Base-by-base conservation (phyloP, 495 filamentous ascomycete genomes). In the Xylaria curta region DNA sequence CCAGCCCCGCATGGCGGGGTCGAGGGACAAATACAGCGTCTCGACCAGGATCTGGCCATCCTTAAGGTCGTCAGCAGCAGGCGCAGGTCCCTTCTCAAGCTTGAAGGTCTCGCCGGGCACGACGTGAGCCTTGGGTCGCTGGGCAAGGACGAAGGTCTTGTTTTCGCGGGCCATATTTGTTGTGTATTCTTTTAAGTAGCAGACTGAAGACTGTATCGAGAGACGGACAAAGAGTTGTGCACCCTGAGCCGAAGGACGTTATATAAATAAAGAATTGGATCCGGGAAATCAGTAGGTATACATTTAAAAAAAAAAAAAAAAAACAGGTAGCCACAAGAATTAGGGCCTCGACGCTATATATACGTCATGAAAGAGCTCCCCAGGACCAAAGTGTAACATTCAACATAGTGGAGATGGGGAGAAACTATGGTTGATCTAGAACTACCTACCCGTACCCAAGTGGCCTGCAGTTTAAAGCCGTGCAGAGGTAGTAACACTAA, bases 1-100 rank as follows among this genome's bases (percentile, higher is more conserved):
- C 93, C 92, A 94, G 72, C 89, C 88, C 70, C 93, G 86, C 89
- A 94, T 93, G n/a, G 92, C 91, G 0, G 92, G 92, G 81, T 95
- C 92, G 73, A 93, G 88, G n/a, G 90, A 92, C 73, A 94, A 82
- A 80, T 92, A 93, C 60, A 91, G 84, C 1, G 81, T 81, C 73
- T 92, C 88, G 31, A 93, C 82, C 36, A 94, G 86, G 65, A 93
- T 75, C 70, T 92, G 84, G 74, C 89, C 87, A 76, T 88, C 80
- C 38, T 85, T 77, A n/a, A 89, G 84, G 49, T 86, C 80, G n/a
- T 74, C 71, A 56, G 78, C 75, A 12, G 84, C 76, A 4, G 87
- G 82, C 47, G 88, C 83, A 21, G 83, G 75, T 5, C 78, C 79
- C 49, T 79, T 82, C 58, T 81, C 80, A 24, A 90, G 78, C n/a